Evolutionary conservation across 129 eudicot genomes (phyloP).

Genomic region (Helianthus tuberosus): DNA sequence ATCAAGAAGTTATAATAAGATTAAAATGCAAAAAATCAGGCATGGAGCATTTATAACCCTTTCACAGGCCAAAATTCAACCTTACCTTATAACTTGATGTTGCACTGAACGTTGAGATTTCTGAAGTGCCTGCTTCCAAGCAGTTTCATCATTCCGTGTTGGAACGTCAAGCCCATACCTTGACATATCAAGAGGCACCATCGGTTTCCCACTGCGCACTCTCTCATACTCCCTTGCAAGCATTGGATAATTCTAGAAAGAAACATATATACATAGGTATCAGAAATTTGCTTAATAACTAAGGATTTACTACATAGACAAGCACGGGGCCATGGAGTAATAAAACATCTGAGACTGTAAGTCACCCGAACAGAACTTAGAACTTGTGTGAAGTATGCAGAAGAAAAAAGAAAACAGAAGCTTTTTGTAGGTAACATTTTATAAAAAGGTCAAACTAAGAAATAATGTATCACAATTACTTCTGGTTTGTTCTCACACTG

Average conservation of each 20-base stretch:
- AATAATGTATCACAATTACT: background rate
- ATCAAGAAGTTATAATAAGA: background rate
- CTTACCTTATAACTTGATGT: conserved; percentile 92
- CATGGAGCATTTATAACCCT: background rate
- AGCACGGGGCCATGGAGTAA: no score
- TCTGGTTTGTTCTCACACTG: background rate
- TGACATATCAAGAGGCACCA: conserved; percentile 87
- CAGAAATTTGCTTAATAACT: conserved; percentile 11
- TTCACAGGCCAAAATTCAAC: conserved; percentile 5
- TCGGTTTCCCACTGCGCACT: conserved; percentile 89
- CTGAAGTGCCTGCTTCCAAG: conserved; percentile 89
- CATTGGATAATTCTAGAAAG: conserved; percentile 84
- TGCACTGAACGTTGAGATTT: conserved; percentile 91
- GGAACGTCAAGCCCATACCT: conserved; percentile 87
- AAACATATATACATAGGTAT: background rate
- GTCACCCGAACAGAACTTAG: background rate
- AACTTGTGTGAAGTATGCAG: background rate
- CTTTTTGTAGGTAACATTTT: background rate
- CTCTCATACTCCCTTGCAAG: conserved; percentile 94
- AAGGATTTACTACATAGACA: conserved; percentile 12
- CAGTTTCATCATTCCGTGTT: conserved; percentile 82
- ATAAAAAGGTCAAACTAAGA: background rate
- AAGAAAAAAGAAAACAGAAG: conserved; percentile 5
- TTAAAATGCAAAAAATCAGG: conserved; percentile 11
- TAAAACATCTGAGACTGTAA: no score